Conservation (phyloP, 1,284 basidiomycete genomes). For the Cutaneotrichosporon mucoides region DNA sequence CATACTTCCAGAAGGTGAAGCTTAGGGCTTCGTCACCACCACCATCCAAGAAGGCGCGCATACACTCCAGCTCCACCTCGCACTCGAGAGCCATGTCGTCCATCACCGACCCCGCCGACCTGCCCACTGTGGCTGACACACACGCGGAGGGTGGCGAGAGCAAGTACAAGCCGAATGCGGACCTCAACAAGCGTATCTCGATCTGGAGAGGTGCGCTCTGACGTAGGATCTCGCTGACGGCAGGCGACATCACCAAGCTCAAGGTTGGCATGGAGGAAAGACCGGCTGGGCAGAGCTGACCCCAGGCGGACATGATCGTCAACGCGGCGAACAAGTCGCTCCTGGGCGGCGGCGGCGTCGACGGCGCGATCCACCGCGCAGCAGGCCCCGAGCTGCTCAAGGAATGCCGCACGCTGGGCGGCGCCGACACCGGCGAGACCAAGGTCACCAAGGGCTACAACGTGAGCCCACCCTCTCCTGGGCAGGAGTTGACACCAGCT, state of each 20-base stretch:
- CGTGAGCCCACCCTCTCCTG: constrained; percentile 23
- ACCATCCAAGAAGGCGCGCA: not conserved
- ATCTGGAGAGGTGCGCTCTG: constrained; percentile 35
- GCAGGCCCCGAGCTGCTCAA: constrained; percentile 68
- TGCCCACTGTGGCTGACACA: constrained; percentile 30
- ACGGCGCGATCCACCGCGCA: constrained; percentile 62
- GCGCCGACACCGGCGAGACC: constrained; percentile 72
- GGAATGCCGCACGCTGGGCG: constrained; percentile 67
- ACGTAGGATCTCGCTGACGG: constrained; percentile 6
- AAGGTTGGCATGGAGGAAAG: constrained; percentile 26
- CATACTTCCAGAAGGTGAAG: not conserved
- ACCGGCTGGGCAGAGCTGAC: not conserved
- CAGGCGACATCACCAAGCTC: constrained; percentile 46
- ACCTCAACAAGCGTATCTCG: constrained; percentile 29
- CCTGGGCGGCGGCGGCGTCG: constrained; percentile 58
- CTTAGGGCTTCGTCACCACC: not conserved
- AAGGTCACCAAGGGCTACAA: constrained; percentile 46
- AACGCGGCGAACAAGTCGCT: constrained; percentile 80
- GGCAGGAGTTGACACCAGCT: constrained; percentile 22
- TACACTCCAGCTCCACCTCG: not conserved
- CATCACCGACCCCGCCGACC: constrained; percentile 20
- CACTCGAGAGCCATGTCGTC: no score
- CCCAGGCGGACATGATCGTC: constrained; percentile 67
- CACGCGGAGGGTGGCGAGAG: constrained; percentile 1
- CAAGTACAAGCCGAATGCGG: constrained; percentile 12